Evolutionary conservation across 768 basidiomycete genomes (phyloP), one percentile per base, ranked within the genome.

Genomic region (Pulveroboletus sp.): DNA sequence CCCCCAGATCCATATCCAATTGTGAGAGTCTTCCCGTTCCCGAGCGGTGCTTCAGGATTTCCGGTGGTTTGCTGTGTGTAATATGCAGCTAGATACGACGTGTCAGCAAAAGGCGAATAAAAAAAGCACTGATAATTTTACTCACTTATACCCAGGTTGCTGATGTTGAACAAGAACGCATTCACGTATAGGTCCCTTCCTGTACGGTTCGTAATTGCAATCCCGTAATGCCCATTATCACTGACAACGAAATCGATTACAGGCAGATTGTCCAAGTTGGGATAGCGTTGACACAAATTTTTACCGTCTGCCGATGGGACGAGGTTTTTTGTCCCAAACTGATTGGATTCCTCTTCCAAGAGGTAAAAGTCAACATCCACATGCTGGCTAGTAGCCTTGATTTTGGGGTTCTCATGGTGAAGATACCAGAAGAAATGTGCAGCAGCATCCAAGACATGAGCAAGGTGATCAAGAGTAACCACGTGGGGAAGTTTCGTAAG

Each of bases 1-100:
- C n/a, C n/a, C n/a, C n/a, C n/a, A n/a, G n/a, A n/a, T 0, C 74
- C 74, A 49, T 75, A 75, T 6, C 76, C 77, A 11, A 77, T 64
- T 2, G 69, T 58, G n/a, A 71, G 47, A 6, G 29, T 38, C 43
- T 31, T 42, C 1, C 49, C 24, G 4, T 14, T 11, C 11, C 49
- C 53, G 0, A 61, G 44, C 2, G 57, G 60, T 10, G 49, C 36
- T 19, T 53, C 53, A 2, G 50, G 45, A 3, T 22, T 29, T 4
- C 43, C 37, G 12, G 6, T 19, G 12, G 16, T 53, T 1, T 42
- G 1, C 17, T 47, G 60, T 9, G 40, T 46, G 45, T 49, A 51
- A 35, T 45, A 59, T n/a, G 46, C 22, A 1, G 19, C 60, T 61
- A 36, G 23, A 17, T 2, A n/a, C n/a, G n/a, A n/a, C 8, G 19